Base-by-base conservation (phyloP, 176 grass and related monocot species). In the Musa itinerans region DNA sequence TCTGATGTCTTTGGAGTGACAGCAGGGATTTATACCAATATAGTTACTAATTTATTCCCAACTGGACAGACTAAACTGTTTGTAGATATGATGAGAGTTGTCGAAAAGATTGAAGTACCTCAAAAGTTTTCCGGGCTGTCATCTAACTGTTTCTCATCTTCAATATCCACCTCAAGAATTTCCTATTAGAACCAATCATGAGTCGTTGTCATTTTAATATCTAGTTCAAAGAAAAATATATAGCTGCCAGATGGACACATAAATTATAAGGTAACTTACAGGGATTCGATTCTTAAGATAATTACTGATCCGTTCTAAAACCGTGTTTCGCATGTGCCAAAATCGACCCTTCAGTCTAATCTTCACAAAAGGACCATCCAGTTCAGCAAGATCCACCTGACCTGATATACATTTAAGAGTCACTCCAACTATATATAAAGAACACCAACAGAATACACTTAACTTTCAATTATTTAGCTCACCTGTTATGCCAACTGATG, bases 221-320 rank as follows among this genome's bases (percentile, higher is more conserved):
- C 8, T 59, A 26, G 11, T 7, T 49, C 48, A 12, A 13, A 1
- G 2, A 53, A 5, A 53, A 10, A 23, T 43, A 43, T 5, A 6
- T 43, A 63, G 15, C 22, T 9, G 57, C 7, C 55, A 76, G 71
- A 22, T 25, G 20, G 64, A 67, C 1, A 50, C 9, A 13, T 3
- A 59, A 58, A 78, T 26, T 13, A 12, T 43, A 8, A 74, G 48
- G 10, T 25, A 1, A 62, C 86, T 86, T 78, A 93, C 95, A n/a
- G 90, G 90, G 17, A 98, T 93, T 50, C 90, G 83, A 63, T 87
- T 98, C 81, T 93, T 93, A n/a, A 98, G 90, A 80, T 91, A 98
- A 64, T 98, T 93, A 12, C 88, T 80, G n/a, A 93, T 83, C 71
- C 95, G 73, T 0, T 84, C 88, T 9, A 93, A 62, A 34, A 98